Conservation (phyloP, 2,329 filamentous ascomycete genomes). For the Pochonia chlamydosporia region DNA sequence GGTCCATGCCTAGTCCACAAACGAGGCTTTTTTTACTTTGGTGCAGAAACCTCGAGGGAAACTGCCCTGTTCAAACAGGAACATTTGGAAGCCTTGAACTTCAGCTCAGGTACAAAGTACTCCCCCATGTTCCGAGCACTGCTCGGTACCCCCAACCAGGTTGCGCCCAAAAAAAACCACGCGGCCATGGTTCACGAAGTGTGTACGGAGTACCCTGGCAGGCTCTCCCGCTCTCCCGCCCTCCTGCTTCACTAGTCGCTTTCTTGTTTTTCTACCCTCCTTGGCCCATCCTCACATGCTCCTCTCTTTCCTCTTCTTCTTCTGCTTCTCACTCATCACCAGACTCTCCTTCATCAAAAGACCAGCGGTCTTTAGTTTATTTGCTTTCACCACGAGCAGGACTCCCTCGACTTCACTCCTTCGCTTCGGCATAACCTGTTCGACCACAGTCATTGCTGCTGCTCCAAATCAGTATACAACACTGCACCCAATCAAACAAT, state of each 20-base stretch:
- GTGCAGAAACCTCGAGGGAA: too few relatives aligned
- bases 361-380: constrained; percentile 7
- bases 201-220: too few relatives aligned
- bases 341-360: constrained; percentile 10
- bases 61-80: too few relatives aligned
- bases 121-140: too few relatives aligned
- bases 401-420: constrained; percentile 10
- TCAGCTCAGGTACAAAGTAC: too few relatives aligned
- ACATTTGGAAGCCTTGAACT: neutral
- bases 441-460: neutral
- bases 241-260: neutral
- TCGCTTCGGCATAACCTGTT: constrained; percentile 3
- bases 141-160: too few relatives aligned
- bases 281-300: neutral
- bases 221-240: too few relatives aligned
- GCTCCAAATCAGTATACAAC: neutral
- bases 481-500: neutral
- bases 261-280: constrained; percentile 1
- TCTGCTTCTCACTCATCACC: constrained; percentile 1
- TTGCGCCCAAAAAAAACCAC: too few relatives aligned
- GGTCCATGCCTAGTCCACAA: too few relatives aligned
- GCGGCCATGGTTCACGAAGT: too few relatives aligned
- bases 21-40: neutral
- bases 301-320: neutral
- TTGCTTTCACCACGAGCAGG: constrained; percentile 11